phyloP scores from a whole-genome alignment of 106 monocot genomes.

The Cymbidium sinense region DNA sequence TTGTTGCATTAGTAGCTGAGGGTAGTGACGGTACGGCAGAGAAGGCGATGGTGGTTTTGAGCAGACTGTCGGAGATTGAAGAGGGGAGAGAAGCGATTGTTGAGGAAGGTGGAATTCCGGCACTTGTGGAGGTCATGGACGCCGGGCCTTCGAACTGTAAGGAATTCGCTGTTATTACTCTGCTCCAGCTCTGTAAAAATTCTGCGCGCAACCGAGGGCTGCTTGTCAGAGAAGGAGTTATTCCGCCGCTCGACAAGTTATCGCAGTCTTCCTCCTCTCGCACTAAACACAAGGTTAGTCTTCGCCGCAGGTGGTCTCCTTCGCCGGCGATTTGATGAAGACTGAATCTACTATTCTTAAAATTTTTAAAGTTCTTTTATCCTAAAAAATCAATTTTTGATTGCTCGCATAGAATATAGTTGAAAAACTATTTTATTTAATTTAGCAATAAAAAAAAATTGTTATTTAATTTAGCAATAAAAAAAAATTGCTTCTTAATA shows the following conservation, averaged over 20 bases:
- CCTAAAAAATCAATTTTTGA: too few species aligned
- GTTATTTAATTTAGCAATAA: too few species aligned
- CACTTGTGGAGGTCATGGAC: slow-evolving; percentile 70
- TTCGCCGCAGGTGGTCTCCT: background rate
- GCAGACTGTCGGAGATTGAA: slow-evolving; percentile 30
- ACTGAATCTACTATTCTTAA: too few species aligned
- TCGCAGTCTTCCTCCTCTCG: slow-evolving; percentile 57
- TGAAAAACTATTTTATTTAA: too few species aligned
- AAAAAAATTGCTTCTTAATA: too few species aligned
- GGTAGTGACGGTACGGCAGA: slow-evolving; percentile 32
- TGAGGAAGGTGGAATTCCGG: slow-evolving; percentile 55
- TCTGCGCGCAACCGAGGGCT: slow-evolving; percentile 34
- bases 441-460: too few species aligned
- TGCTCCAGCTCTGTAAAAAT: slow-evolving; percentile 76
- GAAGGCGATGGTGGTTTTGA: slow-evolving; percentile 63
- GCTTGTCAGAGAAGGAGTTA: slow-evolving; percentile 79
- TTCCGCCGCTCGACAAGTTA: slow-evolving; percentile 78
- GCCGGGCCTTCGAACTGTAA: slow-evolving; percentile 45
- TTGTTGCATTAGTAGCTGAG: slow-evolving; percentile 43
- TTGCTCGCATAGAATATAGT: too few species aligned
- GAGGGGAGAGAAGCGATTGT: slow-evolving; percentile 43
- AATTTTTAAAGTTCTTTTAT: too few species aligned
- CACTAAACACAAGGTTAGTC: slow-evolving; percentile 65
- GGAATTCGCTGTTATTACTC: slow-evolving; percentile 71
- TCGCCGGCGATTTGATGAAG: too few species aligned